Evolutionary conservation across 2,329 filamentous ascomycete genomes (phyloP), one percentile per base, ranked within the genome.

Genomic region (Corynespora cassiicola): DNA sequence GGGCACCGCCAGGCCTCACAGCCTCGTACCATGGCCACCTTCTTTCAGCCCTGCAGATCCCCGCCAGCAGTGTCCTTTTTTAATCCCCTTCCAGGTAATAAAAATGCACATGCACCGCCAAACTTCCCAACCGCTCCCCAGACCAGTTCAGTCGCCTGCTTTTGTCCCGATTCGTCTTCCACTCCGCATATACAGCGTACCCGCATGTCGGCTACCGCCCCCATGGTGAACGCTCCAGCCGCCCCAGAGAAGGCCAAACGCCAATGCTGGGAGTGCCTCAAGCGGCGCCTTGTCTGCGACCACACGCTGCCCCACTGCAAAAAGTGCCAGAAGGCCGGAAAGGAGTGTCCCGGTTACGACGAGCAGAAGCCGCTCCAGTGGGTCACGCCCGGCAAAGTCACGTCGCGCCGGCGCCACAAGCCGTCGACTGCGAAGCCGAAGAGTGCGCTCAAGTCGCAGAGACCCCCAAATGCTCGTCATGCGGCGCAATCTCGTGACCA

Each of bases 191-290:
- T n/a, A n/a, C n/a, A n/a, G n/a, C n/a, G n/a, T n/a, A n/a, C n/a
- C n/a, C n/a, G n/a, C n/a, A n/a, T n/a, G n/a, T n/a, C n/a, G n/a
- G 29, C 18, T 18, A 18, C 18, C 10, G 18, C 9, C 29, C 38
- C 19, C 22, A 50, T 47, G 41, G 43, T 33, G 39, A 23, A 36
- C 8, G 12, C 46, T 34, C 40, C 43, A 50, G 47, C 27, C 6
- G 51, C 48, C 39, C 45, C 51, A 40, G 27, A 42, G 12, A 56
- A 52, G 40, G 53, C 59, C 38, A 50, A 36, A 2, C 54, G 56
- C 2, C 63, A 65, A 47, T 66, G 61, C 39, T 66, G 61, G 63
- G 61, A 59, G 17, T 66, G 63, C 33, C 45, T 61, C 16, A 60
- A 57, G 32, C 52, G 60, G 10, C 52, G 63, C 2, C 41, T 65